These are phyloP conservation scores for Quercus phellos DNA, from an alignment of 331 rosid genomes.

Conservation along the genomic window DNA sequence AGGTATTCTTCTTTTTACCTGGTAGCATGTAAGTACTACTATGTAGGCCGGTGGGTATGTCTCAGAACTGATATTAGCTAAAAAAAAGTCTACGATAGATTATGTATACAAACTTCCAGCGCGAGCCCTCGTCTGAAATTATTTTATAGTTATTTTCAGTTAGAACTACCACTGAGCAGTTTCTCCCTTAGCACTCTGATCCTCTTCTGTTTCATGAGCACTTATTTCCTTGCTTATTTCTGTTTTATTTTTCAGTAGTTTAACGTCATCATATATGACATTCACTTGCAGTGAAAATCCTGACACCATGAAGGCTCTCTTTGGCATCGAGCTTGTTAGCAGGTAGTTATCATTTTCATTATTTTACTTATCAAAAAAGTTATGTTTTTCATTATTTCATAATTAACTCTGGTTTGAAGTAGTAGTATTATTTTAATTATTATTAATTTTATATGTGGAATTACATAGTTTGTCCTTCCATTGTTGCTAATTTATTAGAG, in stretches of 20 bases:
- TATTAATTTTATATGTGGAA: background rate
- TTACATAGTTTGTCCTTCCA: too few relatives aligned
- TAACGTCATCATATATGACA: conserved; percentile 9
- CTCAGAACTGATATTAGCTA: conserved; percentile 1
- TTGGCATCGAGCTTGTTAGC: conserved; percentile 83
- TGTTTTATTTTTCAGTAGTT: conserved; percentile 13
- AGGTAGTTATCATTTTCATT: conserved; percentile 43
- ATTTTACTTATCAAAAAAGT: background rate
- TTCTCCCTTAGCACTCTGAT: background rate
- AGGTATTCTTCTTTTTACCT: conserved; percentile 45
- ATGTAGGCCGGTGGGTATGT: background rate
- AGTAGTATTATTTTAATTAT: background rate
- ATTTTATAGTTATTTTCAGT: conserved; percentile 12
- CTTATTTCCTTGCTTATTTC: background rate
- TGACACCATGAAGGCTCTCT: conserved; percentile 77
- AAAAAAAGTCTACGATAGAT: background rate
- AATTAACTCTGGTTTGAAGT: background rate
- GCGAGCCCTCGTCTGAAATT: background rate
- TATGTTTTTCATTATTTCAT: background rate
- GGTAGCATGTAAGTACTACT: conserved; percentile 8
- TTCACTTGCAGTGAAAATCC: conserved; percentile 62
- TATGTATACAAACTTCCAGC: background rate
- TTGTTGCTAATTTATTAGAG: too few relatives aligned
- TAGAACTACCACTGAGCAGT: background rate
- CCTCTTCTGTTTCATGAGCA: background rate